A percentile compares a stretch with the other conserved stretches of the same genome.
These are phyloP conservation scores for Linnemannia hyalina DNA, from an alignment of 192 early-diverging fungal species.

Conservation along the genomic window DNA sequence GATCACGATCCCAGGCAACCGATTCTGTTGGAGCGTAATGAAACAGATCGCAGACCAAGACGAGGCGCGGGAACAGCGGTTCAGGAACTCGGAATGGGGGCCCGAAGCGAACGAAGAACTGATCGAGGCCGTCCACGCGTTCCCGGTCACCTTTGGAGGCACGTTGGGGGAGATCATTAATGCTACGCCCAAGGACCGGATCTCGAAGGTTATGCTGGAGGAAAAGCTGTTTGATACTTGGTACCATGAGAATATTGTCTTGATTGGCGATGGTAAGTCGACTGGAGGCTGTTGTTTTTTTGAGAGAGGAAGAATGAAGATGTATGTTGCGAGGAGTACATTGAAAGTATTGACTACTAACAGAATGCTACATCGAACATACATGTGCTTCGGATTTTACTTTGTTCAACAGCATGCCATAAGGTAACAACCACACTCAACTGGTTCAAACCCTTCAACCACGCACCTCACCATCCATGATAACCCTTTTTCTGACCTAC, in stretches of 20 bases:
- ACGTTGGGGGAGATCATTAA: slow-evolving; percentile 23
- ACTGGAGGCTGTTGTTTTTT: neutral
- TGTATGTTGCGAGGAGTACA: neutral
- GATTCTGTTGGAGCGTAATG: slow-evolving; percentile 27
- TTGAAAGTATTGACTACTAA: neutral
- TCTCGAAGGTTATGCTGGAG: slow-evolving; percentile 39
- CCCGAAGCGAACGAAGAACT: slow-evolving; percentile 19
- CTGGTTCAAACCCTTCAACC: neutral
- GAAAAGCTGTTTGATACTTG: slow-evolving; percentile 45
- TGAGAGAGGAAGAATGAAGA: neutral
- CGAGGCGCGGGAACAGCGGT: slow-evolving; percentile 4
- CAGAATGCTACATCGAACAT: neutral
- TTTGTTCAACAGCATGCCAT: neutral
- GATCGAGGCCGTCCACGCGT: slow-evolving; percentile 22
- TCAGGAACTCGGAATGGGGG: slow-evolving; percentile 26
- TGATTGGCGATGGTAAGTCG: slow-evolving; percentile 41
- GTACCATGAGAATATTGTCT: slow-evolving; percentile 14
- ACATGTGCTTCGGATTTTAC: neutral
- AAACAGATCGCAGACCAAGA: neutral
- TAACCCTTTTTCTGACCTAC: neutral
- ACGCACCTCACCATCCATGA: neutral
- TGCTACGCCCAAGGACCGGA: slow-evolving; percentile 20
- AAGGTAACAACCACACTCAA: neutral
- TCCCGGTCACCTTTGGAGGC: slow-evolving; percentile 12
- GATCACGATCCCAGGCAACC: slow-evolving; percentile 31